Evolutionary conservation across 768 basidiomycete species (phyloP).

Genomic region (Leccinum subgranulosum): DNA sequence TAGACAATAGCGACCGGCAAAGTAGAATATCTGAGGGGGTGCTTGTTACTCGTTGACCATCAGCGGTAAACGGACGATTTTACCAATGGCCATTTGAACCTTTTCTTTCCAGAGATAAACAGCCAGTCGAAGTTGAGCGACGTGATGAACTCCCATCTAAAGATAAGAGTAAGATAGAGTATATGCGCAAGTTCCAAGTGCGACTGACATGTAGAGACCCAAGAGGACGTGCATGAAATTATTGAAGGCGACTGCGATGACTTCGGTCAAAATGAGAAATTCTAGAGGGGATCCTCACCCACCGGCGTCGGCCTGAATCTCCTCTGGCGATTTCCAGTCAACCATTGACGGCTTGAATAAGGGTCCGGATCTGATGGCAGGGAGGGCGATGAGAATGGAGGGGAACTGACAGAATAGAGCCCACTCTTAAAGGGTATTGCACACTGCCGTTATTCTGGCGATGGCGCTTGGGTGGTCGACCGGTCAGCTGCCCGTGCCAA

Average conservation of each 20-base stretch:
- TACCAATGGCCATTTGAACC: slow-evolving; percentile 69
- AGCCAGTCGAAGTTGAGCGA: slow-evolving; percentile 66
- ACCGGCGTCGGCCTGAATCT: slow-evolving; percentile 49
- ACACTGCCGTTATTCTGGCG: slow-evolving; percentile 8
- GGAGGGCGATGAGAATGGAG: background rate
- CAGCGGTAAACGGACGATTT: background rate
- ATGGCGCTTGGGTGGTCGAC: slow-evolving; percentile 25
- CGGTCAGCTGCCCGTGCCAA: background rate
- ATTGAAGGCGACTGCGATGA: slow-evolving; percentile 31
- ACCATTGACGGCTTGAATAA: slow-evolving; percentile 39
- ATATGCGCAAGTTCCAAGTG: slow-evolving; percentile 1
- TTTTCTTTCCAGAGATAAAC: slow-evolving; percentile 51
- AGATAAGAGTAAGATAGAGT: slow-evolving; percentile 3
- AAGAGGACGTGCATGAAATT: slow-evolving; percentile 60
- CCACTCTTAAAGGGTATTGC: slow-evolving; percentile 7
- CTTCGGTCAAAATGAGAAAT: slow-evolving; percentile 7
- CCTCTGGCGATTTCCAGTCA: slow-evolving; percentile 51
- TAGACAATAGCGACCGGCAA: slow-evolving; percentile 63
- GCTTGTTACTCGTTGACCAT: background rate
- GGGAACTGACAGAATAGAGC: background rate
- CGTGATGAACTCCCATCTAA: slow-evolving; percentile 66
- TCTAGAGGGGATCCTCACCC: slow-evolving; percentile 1
- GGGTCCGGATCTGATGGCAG: slow-evolving; percentile 1
- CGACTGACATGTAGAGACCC: slow-evolving; percentile 55
- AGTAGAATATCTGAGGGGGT: slow-evolving; percentile 56